Percentiles rank a stretch among this genome's conserved stretches.
Evolutionary conservation across 257 asterid species (phyloP).

Genomic region (Rehmannia glutinosa): DNA sequence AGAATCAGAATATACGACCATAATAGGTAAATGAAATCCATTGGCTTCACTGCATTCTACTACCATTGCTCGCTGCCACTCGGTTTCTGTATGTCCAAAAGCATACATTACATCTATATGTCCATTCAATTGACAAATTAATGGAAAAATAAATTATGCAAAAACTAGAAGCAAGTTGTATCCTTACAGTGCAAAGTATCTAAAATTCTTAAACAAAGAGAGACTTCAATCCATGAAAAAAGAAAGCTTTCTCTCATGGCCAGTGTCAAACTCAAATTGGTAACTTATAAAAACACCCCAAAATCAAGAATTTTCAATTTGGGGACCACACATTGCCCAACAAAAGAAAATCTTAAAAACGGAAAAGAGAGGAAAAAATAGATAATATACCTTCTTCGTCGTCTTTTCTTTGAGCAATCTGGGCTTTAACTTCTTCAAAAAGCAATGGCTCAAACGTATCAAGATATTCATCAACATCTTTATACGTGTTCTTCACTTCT

Average conservation of each 20-base stretch:
- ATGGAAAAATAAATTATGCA: neutral
- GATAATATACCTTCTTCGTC: constrained; percentile 57
- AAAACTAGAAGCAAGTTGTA: constrained; percentile 3
- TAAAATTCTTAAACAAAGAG: neutral
- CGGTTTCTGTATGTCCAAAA: constrained; percentile 41
- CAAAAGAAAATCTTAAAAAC: neutral
- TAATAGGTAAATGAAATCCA: constrained; percentile 73
- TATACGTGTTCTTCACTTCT: constrained; percentile 63
- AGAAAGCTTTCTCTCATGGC: neutral
- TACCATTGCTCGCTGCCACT: constrained; percentile 41
- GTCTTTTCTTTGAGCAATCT: constrained; percentile 53
- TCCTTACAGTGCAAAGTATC: neutral
- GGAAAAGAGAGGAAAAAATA: neutral
- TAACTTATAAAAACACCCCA: neutral
- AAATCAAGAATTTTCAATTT: neutral
- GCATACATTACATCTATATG: constrained; percentile 4
- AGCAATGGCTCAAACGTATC: constrained; percentile 81
- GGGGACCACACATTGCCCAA: neutral
- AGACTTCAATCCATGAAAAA: neutral
- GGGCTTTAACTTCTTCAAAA: constrained; percentile 94
- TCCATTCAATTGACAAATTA: neutral
- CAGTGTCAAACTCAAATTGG: neutral
- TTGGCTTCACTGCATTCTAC: constrained; percentile 62
- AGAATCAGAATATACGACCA: constrained; percentile 40
- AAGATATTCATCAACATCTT: constrained; percentile 73